Base-by-base conservation (phyloP, 2,329 filamentous ascomycete genomes). In the Clonostachys rhizophaga region DNA sequence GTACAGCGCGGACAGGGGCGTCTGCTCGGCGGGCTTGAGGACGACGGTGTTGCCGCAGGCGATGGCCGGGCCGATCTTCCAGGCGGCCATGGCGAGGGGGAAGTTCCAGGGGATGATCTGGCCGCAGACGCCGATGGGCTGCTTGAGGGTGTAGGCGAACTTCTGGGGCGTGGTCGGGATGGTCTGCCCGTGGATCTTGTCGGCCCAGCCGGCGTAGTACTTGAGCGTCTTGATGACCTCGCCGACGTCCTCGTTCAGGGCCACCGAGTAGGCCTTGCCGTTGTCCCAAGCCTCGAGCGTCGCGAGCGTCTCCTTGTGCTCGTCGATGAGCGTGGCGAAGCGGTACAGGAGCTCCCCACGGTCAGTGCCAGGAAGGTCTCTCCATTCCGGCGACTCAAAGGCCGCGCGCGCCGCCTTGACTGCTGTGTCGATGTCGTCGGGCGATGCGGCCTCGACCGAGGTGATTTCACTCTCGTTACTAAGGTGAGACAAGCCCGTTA, bases 101-200 rank as follows among this genome's bases (percentile, higher is more conserved):
- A 83, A 87, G 62, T 89, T 89, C 84, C 84, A 89, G 4, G 84
- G 83, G 51, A 87, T 87, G 50, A 88, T 87, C 62, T 71, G 69
- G 6, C 74, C 84, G 51, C 84, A 84, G 1, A 89, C 85, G 43
- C 85, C 85, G 33, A 88, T 67, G 3, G 85, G 85, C 61, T 88
- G 81, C 35, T 81, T 75, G 20, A 87, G 69, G 0, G 83, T 87
- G 57, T 88, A 88, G 12, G 83, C 83, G 43, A 88, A 72, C 60
- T 87, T 88, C 14, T 70, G 67, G 1, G 75, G 70, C 1, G 72
- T 75, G 2, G 80, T 84, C 54, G 81, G 78, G 55, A 88, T 86
- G 17, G 84, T 84, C 58, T 86, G 79, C n/a, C 85, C 85, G 45
- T 82, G 78, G 41, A 86, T 78, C 67, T 89, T 89, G 65, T 88